Base-by-base conservation (phyloP, 805 yeast genomes). In the Spencermartinsiella europaea region DNA sequence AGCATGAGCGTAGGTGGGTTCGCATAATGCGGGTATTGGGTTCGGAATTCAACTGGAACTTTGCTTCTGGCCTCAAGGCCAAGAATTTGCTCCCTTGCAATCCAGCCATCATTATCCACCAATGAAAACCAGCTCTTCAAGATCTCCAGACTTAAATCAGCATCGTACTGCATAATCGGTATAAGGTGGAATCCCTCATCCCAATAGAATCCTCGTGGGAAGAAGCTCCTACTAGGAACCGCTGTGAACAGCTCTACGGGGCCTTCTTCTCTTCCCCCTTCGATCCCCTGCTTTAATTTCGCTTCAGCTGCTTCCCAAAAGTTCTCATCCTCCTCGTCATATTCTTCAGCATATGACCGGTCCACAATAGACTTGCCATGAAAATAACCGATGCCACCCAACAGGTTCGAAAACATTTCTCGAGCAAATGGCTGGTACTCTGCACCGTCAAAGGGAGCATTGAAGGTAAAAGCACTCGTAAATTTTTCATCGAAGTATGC, bases 171-270 rank as follows among this genome's bases (percentile, higher is more conserved):
- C 55, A 85, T 65, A 34, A 93, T 69, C 5, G 95, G 95, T 35
- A 90, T 70, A 49, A 91, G 70, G 63, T 91, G 96, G 66, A 93
- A 93, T 0, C 99, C 99, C 67, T 93, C 99, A 66, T 93, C 99
- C 99, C 99, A 93, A 61, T 86, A 88, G 60, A 93, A 93, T 0
- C 99, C 99, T 52, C 99, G 75, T 2, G 99, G 98, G 66, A 93
- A 93, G 60, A 86, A 87, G 0, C 95, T 87, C 44, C 99, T 74
- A 41, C 96, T 86, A 2, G 99, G 99, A 28, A 88, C 93, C 19
- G 88, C 73, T 0, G 93, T 77, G 58, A 89, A 86, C 41, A 93
- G 67, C 53, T 82, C 86, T 50, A 69, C 66, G 1, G 96, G 95
- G 0, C 90, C 93, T 58, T 86, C 95, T 12, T 71, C 65, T 2